A percentile compares a stretch with the other conserved stretches of the same genome.
Conservation (phyloP, 176 grass and related monocot genomes). For the Chrysopogon serrulatus region DNA sequence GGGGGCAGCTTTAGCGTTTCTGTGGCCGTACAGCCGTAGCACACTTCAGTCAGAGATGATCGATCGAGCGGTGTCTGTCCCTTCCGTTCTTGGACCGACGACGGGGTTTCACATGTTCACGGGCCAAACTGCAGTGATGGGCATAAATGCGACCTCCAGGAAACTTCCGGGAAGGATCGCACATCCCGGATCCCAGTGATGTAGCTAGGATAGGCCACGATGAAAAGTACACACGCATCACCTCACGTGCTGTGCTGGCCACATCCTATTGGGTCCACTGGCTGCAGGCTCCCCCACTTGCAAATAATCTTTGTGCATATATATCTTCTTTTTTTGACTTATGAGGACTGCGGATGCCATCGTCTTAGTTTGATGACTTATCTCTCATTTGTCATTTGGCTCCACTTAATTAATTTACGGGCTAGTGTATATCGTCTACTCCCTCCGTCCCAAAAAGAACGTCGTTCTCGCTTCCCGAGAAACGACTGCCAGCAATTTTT, state of each 20-base stretch:
- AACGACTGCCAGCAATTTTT: too few relatives aligned
- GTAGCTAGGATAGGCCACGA: neutral
- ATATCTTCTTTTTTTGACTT: too few relatives aligned
- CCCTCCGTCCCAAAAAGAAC: too few relatives aligned
- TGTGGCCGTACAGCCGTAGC: too few relatives aligned
- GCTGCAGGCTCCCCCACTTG: neutral
- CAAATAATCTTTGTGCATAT: too few relatives aligned
- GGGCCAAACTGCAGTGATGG: neutral
- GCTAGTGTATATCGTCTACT: neutral
- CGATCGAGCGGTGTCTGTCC: neutral
- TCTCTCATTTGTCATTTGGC: neutral
- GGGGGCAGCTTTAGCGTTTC: neutral
- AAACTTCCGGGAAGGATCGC: slow-evolving; percentile 48
- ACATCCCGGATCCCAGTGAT: neutral
- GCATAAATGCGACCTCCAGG: neutral
- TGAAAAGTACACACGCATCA: neutral
- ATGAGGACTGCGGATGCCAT: neutral
- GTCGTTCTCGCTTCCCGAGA: too few relatives aligned
- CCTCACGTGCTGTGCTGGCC: neutral
- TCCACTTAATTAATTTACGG: neutral
- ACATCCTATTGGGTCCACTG: neutral
- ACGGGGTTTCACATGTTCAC: neutral
- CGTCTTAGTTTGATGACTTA: too few relatives aligned
- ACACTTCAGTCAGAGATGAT: too few relatives aligned
- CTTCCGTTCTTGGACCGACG: neutral